These are phyloP conservation scores for Leucaena leucocephala DNA, from an alignment of 306 rosid genomes.

Conservation along the genomic window DNA sequence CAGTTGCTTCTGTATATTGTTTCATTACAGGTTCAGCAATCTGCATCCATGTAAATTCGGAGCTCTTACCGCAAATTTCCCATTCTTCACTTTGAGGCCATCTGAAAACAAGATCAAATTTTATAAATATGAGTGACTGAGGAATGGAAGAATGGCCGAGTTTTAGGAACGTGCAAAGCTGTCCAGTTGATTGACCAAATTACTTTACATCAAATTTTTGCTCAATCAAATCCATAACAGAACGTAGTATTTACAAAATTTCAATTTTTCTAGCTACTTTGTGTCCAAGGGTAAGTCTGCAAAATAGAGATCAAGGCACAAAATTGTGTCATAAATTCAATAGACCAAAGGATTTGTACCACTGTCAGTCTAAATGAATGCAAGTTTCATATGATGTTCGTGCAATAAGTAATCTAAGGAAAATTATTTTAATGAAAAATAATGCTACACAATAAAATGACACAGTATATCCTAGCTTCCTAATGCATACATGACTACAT, in stretches of 20 bases:
- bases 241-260: neutral
- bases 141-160: neutral
- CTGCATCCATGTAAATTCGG: constrained; percentile 81
- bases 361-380: neutral
- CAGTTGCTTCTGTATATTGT: constrained; percentile 81
- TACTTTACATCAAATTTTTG: neutral
- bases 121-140: neutral
- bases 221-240: neutral
- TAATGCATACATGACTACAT: neutral
- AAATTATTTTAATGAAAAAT: constrained; percentile 15
- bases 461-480: neutral
- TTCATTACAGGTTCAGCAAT: constrained; percentile 78
- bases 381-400: constrained; percentile 6
- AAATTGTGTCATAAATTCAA: neutral
- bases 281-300: neutral
- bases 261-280: neutral
- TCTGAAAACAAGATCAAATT: constrained; percentile 46
- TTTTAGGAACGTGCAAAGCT: neutral
- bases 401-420: constrained; percentile 12
- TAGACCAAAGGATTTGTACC: neutral
- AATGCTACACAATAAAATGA: neutral
- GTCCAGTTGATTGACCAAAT: neutral
- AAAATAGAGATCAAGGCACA: constrained; percentile 1
- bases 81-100: constrained; percentile 63
- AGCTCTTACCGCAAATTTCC: constrained; percentile 59